Conservation (phyloP, 2,329 filamentous ascomycete species). For the Diaporthe helianthi region DNA sequence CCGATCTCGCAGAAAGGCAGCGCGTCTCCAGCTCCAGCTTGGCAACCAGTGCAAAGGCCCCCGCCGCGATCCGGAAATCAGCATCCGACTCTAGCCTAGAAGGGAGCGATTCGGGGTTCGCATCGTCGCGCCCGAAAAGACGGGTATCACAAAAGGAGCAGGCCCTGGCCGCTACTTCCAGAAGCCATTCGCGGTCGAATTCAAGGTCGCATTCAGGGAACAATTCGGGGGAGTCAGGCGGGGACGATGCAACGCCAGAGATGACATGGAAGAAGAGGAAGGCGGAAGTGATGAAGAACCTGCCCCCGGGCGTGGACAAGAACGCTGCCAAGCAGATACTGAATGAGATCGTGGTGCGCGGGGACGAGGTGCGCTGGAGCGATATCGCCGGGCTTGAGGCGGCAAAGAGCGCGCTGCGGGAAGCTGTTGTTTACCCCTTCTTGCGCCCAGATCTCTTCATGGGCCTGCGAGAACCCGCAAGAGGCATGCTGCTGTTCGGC, state of each 20-base stretch:
- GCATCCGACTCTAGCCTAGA: constrained; percentile 32
- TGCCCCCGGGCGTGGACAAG: constrained; percentile 84
- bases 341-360: constrained; percentile 93
- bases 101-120: constrained; percentile 27
- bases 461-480: constrained; percentile 89
- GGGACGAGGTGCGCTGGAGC: constrained; percentile 93
- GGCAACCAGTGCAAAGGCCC: constrained; percentile 24
- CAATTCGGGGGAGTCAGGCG: constrained; percentile 47
- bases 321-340: constrained; percentile 87
- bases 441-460: constrained; percentile 94
- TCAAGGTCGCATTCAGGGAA: constrained; percentile 31
- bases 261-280: constrained; percentile 68
- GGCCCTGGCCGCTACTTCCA: constrained; percentile 3
- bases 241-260: constrained; percentile 49
- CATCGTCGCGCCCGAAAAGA: constrained; percentile 24
- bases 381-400: constrained; percentile 91
- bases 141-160: constrained; percentile 30
- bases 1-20: constrained; percentile 28
- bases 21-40: constrained; percentile 16
- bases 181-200: constrained; percentile 22
- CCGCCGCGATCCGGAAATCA: constrained; percentile 22
- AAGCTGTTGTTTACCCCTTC: constrained; percentile 97
- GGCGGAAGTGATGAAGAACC: constrained; percentile 71
- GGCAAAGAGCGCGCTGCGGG: constrained; percentile 90
- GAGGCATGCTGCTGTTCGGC: constrained; percentile 95